These are phyloP conservation scores for Capronia americana DNA, from an alignment of 2,329 filamentous ascomycete genomes.

Conservation along the genomic window DNA sequence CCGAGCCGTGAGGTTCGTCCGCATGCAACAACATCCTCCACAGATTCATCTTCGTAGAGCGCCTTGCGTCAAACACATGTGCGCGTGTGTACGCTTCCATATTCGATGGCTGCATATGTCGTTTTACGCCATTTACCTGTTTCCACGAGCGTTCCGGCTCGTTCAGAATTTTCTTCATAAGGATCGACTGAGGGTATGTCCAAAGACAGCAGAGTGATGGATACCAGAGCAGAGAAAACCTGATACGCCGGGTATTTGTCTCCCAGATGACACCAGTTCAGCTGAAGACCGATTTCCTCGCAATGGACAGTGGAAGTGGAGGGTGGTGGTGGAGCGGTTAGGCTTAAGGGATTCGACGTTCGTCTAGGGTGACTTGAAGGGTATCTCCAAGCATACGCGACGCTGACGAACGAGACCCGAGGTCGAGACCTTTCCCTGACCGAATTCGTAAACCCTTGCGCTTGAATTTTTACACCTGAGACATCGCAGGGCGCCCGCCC, in stretches of 20 bases:
- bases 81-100: neutral
- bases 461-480: constrained; percentile 49
- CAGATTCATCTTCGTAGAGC: constrained; percentile 11
- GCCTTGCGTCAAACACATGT: constrained; percentile 10
- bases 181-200: constrained; percentile 7
- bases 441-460: constrained; percentile 27
- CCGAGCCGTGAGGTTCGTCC: constrained; percentile 8
- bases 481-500: constrained; percentile 49
- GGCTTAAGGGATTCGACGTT: constrained; percentile 1
- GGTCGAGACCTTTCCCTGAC: constrained; percentile 13
- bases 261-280: constrained; percentile 20
- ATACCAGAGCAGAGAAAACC: constrained; percentile 8
- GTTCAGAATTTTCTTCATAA: neutral
- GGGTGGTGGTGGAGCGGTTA: neutral
- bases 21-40: constrained; percentile 20
- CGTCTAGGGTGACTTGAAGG: neutral
- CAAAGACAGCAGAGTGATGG: neutral
- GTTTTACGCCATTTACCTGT: neutral
- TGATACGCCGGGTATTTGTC: constrained; percentile 26
- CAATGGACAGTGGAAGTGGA: neutral
- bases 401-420: constrained; percentile 28
- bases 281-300: constrained; percentile 15
- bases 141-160: neutral
- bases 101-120: neutral
- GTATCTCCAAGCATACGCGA: constrained; percentile 33